Evolutionary conservation across 202 grass and related monocot genomes (phyloP).

Genomic region (Panicum hallii): DNA sequence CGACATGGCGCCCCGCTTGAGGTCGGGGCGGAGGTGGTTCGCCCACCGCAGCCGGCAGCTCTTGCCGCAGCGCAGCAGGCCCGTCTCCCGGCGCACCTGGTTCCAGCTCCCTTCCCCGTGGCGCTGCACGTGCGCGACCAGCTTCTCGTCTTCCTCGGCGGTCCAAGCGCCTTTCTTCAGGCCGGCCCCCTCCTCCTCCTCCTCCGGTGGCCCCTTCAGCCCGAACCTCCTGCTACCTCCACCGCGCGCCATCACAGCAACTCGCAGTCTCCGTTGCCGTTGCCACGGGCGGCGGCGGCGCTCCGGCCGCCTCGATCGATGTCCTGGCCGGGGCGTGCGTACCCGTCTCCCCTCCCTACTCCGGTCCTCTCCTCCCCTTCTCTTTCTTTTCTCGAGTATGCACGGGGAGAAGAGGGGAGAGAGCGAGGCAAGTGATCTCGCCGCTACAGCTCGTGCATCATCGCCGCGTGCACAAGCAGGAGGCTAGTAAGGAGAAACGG

Average conservation of each 20-base stretch:
- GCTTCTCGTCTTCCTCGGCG: constrained; percentile 50
- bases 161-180: constrained; percentile 63
- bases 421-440: too few relatives aligned
- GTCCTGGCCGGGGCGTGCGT: too few relatives aligned
- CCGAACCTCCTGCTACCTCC: background rate
- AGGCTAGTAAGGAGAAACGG: too few relatives aligned
- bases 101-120: constrained; percentile 52
- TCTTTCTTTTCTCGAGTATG: too few relatives aligned
- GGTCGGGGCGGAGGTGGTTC: constrained; percentile 66
- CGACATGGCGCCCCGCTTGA: constrained; percentile 64
- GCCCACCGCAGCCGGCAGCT: constrained; percentile 66
- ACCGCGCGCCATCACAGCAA: background rate
- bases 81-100: constrained; percentile 12
- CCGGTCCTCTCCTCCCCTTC: too few relatives aligned
- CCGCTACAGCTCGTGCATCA: too few relatives aligned
- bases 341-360: too few relatives aligned
- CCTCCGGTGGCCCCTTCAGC: background rate
- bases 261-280: too few relatives aligned
- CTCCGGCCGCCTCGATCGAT: too few relatives aligned
- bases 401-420: too few relatives aligned
- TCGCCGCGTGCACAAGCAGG: too few relatives aligned
- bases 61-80: constrained; percentile 65
- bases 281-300: too few relatives aligned
- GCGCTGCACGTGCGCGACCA: constrained; percentile 55
- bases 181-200: background rate